Evolutionary conservation across 2,329 filamentous ascomycete genomes (phyloP).

Genomic region (Cercospora zeina): DNA sequence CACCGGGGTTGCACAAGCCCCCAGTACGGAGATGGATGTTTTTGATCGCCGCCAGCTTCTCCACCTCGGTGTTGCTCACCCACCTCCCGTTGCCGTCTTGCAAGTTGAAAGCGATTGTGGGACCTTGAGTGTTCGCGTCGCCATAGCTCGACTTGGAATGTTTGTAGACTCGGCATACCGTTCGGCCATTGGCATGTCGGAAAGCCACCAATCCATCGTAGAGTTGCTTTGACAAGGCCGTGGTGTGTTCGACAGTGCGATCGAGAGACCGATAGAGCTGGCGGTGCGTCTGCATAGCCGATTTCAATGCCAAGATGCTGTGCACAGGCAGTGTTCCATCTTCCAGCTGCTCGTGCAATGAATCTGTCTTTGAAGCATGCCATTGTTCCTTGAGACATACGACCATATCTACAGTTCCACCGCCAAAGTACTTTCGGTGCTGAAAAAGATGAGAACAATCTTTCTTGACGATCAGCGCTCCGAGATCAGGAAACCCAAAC

Average conservation of each 20-base stretch:
- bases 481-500: conserved; percentile 94
- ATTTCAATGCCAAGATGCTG: conserved; percentile 78
- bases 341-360: conserved; percentile 78
- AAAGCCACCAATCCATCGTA: conserved; percentile 60
- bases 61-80: conserved; percentile 79
- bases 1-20: conserved; percentile 88
- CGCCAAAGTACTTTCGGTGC: conserved; percentile 80
- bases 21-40: conserved; percentile 84
- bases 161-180: conserved; percentile 67
- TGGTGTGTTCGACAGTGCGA: conserved; percentile 69
- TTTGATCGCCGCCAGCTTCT: conserved; percentile 77
- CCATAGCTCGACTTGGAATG: conserved; percentile 19
- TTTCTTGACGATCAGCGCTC: conserved; percentile 78
- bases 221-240: conserved; percentile 62
- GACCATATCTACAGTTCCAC: conserved; percentile 91
- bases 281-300: conserved; percentile 69
- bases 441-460: conserved; percentile 62
- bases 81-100: conserved; percentile 67
- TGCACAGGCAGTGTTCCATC: conserved; percentile 92
- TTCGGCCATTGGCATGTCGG: conserved; percentile 66
- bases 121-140: conserved; percentile 57
- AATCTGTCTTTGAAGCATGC: conserved; percentile 72
- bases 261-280: conserved; percentile 68
- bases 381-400: conserved; percentile 70
- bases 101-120: conserved; percentile 82